Evolutionary conservation across 75 land plant species (phyloP).

Genomic region (Cunninghamia lanceolata): DNA sequence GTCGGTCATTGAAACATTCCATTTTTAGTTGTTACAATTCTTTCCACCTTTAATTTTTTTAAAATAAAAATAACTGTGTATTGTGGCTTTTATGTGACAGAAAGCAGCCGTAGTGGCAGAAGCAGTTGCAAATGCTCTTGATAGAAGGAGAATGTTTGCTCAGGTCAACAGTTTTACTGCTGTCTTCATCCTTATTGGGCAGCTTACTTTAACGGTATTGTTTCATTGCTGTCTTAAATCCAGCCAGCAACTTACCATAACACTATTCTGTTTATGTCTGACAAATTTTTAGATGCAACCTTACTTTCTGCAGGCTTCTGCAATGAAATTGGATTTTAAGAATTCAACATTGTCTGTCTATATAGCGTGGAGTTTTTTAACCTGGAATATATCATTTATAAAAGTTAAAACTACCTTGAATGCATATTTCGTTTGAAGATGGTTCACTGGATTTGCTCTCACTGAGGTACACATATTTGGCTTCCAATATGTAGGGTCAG

Average conservation of each 20-base stretch:
- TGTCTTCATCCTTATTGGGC: conserved; percentile 81
- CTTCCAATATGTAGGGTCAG: conserved; percentile 49
- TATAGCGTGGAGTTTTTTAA: background rate
- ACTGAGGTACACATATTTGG: background rate
- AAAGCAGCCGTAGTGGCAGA: conserved; percentile 77
- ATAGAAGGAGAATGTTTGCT: conserved; percentile 77
- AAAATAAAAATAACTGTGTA: background rate
- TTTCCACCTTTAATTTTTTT: background rate
- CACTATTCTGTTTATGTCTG: conserved; percentile 37
- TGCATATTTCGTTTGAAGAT: background rate
- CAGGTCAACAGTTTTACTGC: conserved; percentile 90
- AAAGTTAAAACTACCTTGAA: too few species aligned
- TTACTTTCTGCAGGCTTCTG: conserved; percentile 2
- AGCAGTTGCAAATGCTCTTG: conserved; percentile 57
- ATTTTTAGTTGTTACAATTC: background rate
- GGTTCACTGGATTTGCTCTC: background rate
- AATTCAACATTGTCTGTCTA: background rate
- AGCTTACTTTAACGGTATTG: conserved; percentile 80
- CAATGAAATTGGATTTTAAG: background rate
- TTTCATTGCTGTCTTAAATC: conserved; percentile 82
- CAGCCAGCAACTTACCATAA: conserved; percentile 73
- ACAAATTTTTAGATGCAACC: background rate
- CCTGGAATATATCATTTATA: background rate
- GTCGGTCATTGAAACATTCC: background rate
- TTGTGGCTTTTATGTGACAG: conserved; percentile 33